Evolutionary conservation across 2,329 filamentous ascomycete genomes (phyloP).

Genomic region (Penicillium sp.): DNA sequence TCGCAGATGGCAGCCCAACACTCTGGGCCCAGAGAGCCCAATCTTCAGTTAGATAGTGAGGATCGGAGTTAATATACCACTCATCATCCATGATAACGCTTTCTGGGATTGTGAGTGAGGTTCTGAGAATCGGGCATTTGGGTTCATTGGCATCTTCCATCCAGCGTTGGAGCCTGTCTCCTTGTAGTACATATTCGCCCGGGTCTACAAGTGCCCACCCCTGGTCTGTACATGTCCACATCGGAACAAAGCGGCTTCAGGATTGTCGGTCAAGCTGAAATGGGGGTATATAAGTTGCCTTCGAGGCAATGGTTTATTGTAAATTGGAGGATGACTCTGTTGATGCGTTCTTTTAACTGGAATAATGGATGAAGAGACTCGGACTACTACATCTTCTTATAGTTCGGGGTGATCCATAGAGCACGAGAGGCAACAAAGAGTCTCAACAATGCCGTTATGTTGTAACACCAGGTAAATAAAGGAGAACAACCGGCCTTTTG

Average conservation of each 20-base stretch:
- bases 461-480: not conserved
- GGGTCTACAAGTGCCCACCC: not conserved
- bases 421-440: not conserved
- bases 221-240: no score
- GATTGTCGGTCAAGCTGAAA: no score
- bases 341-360: not conserved
- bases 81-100: no score
- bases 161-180: not conserved
- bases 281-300: not conserved
- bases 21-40: not conserved
- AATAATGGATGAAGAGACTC: not conserved
- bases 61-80: not conserved
- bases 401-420: not conserved
- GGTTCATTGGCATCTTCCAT: slow-evolving; percentile 1
- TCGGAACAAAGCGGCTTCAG: not conserved
- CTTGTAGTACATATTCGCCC: not conserved
- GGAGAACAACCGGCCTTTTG: not conserved
- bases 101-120: not conserved
- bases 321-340: no score
- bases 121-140: not conserved
- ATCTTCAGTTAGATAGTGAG: not conserved
- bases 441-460: not conserved
- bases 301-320: not conserved
- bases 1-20: not conserved
- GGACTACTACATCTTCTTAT: not conserved